Percentiles rank a stretch among this genome's conserved stretches.
These are phyloP conservation scores for Cytospora schulzeri DNA, from an alignment of 2,329 filamentous ascomycete genomes.

Conservation along the genomic window DNA sequence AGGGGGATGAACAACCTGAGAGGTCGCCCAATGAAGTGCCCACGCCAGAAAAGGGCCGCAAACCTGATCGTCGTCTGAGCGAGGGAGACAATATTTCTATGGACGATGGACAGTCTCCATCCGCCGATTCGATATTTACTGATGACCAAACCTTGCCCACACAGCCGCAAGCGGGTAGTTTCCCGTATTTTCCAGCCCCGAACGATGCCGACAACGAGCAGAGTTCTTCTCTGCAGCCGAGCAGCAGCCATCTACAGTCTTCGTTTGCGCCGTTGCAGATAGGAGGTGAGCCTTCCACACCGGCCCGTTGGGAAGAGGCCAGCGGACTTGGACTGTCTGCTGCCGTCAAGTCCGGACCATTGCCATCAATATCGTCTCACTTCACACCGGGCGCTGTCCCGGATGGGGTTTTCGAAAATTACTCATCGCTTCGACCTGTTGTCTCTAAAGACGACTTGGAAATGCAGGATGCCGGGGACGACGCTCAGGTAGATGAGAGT, in stretches of 20 bases:
- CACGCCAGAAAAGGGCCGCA: constrained; percentile 1
- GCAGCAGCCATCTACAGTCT: neutral
- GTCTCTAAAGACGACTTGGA: neutral
- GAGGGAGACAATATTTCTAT: neutral
- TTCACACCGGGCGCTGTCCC: neutral
- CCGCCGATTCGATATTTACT: neutral
- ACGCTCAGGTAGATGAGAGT: neutral
- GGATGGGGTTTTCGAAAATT: neutral
- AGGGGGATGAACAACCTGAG: neutral
- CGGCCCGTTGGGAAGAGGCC: neutral
- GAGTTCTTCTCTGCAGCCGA: neutral
- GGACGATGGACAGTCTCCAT: neutral
- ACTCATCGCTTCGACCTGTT: neutral
- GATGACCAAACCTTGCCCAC: neutral
- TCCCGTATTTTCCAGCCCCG: neutral
- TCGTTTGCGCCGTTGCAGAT: neutral
- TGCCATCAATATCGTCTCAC: neutral
- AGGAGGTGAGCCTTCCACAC: neutral
- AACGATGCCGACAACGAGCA: neutral
- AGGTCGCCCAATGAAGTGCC: neutral
- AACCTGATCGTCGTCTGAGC: neutral
- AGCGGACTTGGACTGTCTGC: neutral
- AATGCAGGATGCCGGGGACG: neutral
- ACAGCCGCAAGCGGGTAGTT: neutral
- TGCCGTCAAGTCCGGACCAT: neutral